A percentile compares a stretch with the other conserved stretches of the same genome.
These are phyloP conservation scores for Entophlyctis luteolus DNA, from an alignment of 192 early-diverging fungal species.

Conservation along the genomic window DNA sequence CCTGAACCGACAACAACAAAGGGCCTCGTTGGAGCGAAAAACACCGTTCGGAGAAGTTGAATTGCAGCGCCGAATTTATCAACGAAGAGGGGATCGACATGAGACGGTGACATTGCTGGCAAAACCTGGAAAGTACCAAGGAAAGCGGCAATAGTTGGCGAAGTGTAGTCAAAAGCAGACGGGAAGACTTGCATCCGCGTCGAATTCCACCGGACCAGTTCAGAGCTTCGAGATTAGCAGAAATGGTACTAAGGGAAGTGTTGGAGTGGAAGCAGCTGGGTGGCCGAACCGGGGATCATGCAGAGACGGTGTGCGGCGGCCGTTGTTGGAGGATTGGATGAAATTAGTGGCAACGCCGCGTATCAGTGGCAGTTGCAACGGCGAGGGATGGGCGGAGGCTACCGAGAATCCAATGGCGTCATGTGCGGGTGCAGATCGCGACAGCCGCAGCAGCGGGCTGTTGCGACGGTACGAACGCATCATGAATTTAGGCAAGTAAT, in stretches of 20 bases:
- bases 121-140: slow-evolving; percentile 61
- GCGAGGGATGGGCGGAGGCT: no score
- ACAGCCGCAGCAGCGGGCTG: no score
- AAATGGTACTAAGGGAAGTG: neutral
- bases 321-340: no score
- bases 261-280: neutral
- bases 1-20: slow-evolving; percentile 92
- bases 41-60: slow-evolving; percentile 75
- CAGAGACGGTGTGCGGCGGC: slow-evolving; percentile 52
- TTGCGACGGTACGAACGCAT: no score
- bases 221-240: no score
- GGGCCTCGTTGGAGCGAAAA: slow-evolving; percentile 80
- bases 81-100: slow-evolving; percentile 87
- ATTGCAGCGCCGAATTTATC: slow-evolving; percentile 83
- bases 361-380: no score
- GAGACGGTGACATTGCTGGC: slow-evolving; percentile 80
- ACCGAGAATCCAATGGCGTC: no score
- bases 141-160: neutral
- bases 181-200: slow-evolving; percentile 53
- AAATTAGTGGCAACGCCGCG: no score
- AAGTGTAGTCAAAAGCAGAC: neutral
- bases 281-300: slow-evolving; percentile 82
- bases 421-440: no score
- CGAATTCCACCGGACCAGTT: slow-evolving; percentile 90
- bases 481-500: no score